Percentiles rank a stretch among this genome's conserved stretches.
These are phyloP conservation scores for Symbiodinium pilosum DNA, from an alignment of 73 alveolate species.

Conservation along the genomic window DNA sequence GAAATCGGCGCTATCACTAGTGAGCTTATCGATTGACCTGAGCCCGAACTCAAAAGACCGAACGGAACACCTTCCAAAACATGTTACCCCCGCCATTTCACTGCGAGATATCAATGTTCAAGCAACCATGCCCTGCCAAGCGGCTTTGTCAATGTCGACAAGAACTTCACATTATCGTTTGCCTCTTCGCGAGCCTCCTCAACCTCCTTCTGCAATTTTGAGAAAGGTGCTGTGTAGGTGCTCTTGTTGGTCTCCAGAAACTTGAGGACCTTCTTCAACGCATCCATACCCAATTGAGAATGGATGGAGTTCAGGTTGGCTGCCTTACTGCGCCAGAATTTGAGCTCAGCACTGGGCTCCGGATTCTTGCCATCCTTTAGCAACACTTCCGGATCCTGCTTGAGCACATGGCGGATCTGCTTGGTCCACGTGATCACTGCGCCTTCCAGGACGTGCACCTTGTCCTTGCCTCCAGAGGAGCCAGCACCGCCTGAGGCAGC, in stretches of 20 bases:
- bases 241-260: constrained; percentile 99
- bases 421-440: constrained; percentile 99
- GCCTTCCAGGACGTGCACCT: constrained; percentile 99
- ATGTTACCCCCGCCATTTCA: background rate
- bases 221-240: constrained; percentile 99
- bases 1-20: constrained; percentile 98
- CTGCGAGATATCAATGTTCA: background rate
- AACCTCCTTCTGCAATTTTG: constrained; percentile 99
- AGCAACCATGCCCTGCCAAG: background rate
- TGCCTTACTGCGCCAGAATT: constrained; percentile 99
- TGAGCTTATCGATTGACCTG: constrained; percentile 98
- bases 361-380: constrained; percentile 99
- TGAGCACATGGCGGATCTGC: constrained; percentile 99
- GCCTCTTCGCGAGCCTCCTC: constrained; percentile 99
- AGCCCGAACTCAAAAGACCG: background rate
- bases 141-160: background rate
- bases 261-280: constrained; percentile 98
- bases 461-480: constrained; percentile 97
- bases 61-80: background rate
- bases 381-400: constrained; percentile 96
- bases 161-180: constrained; percentile 98
- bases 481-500: constrained; percentile 67
- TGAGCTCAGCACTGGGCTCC: constrained; percentile 99
- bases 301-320: constrained; percentile 98
- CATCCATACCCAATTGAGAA: constrained; percentile 98